Evolutionary conservation across 1,139 yeast species (phyloP).

Genomic region (Saccharomycopsis hybrid): DNA sequence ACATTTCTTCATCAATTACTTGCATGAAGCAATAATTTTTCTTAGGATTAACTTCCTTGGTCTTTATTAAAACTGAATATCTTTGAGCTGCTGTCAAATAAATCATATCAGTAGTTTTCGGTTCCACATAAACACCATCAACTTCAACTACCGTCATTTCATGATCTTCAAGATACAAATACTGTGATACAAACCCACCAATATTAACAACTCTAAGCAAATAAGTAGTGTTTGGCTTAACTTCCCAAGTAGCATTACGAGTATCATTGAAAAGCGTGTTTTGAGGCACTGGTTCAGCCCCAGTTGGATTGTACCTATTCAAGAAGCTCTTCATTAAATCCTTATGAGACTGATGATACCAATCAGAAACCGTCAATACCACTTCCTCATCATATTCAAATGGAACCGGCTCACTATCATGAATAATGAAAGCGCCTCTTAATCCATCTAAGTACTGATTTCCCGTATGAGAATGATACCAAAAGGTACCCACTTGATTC

Average conservation of each 20-base stretch:
- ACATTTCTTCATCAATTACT: slow-evolving; percentile 69
- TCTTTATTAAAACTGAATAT: slow-evolving; percentile 62
- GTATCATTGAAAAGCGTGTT: slow-evolving; percentile 74
- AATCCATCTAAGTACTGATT: slow-evolving; percentile 91
- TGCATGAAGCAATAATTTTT: slow-evolving; percentile 75
- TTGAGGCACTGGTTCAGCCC: slow-evolving; percentile 94
- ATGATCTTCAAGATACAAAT: slow-evolving; percentile 80
- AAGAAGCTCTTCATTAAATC: slow-evolving; percentile 51
- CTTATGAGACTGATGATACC: slow-evolving; percentile 69
- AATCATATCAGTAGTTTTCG: slow-evolving; percentile 49
- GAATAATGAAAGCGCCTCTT: slow-evolving; percentile 72
- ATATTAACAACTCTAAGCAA: slow-evolving; percentile 68
- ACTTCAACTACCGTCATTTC: slow-evolving; percentile 74
- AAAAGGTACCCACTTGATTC: slow-evolving; percentile 79
- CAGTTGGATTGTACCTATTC: slow-evolving; percentile 80
- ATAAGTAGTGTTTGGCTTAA: slow-evolving; percentile 76
- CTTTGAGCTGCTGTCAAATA: slow-evolving; percentile 77
- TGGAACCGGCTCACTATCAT: slow-evolving; percentile 43
- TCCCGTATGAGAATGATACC: slow-evolving; percentile 91
- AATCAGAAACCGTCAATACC: slow-evolving; percentile 63
- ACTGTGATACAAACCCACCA: slow-evolving; percentile 87
- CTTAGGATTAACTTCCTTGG: slow-evolving; percentile 48
- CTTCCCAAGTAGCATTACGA: slow-evolving; percentile 59
- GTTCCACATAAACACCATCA: slow-evolving; percentile 74
- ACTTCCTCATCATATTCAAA: slow-evolving; percentile 71